Evolutionary conservation across 805 yeast species (phyloP).

Genomic region (Clavispora santaluciae): DNA sequence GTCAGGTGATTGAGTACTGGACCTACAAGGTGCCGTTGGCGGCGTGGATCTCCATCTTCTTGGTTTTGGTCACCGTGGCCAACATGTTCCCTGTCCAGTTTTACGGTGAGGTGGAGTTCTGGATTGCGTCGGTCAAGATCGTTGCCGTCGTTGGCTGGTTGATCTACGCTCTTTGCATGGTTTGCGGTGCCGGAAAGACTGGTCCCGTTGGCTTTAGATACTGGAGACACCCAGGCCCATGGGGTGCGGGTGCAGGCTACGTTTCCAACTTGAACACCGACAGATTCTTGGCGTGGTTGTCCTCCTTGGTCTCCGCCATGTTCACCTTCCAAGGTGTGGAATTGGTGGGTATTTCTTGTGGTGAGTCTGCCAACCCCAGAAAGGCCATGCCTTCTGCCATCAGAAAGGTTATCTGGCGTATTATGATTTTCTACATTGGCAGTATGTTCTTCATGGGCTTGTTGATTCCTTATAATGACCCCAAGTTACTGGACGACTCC

Average conservation of each 20-base stretch:
- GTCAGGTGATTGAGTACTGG: constrained; percentile 46
- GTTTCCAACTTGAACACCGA: constrained; percentile 47
- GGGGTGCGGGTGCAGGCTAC: constrained; percentile 51
- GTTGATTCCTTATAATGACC: constrained; percentile 65
- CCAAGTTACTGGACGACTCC: constrained; percentile 34
- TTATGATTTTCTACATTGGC: constrained; percentile 58
- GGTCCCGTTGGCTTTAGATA: constrained; percentile 77
- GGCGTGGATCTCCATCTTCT: constrained; percentile 69
- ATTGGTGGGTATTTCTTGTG: constrained; percentile 68
- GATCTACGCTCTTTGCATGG: constrained; percentile 63
- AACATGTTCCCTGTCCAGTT: constrained; percentile 65
- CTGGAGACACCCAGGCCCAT: constrained; percentile 76
- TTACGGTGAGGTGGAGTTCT: constrained; percentile 74
- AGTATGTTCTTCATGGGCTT: constrained; percentile 67
- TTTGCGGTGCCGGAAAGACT: constrained; percentile 64
- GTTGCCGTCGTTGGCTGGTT: constrained; percentile 69
- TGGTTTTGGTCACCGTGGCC: constrained; percentile 46
- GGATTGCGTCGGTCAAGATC: constrained; percentile 66
- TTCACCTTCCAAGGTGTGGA: constrained; percentile 81
- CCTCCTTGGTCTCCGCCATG: constrained; percentile 68
- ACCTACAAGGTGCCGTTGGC: constrained; percentile 56
- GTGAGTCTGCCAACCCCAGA: constrained; percentile 68
- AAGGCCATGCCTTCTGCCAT: constrained; percentile 69
- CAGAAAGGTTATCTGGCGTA: constrained; percentile 62
- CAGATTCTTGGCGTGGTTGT: constrained; percentile 64